Percentiles rank a stretch among this genome's conserved stretches.
Conservation (phyloP, 2,329 filamentous ascomycete genomes). For the Hymenoscyphus scutula region DNA sequence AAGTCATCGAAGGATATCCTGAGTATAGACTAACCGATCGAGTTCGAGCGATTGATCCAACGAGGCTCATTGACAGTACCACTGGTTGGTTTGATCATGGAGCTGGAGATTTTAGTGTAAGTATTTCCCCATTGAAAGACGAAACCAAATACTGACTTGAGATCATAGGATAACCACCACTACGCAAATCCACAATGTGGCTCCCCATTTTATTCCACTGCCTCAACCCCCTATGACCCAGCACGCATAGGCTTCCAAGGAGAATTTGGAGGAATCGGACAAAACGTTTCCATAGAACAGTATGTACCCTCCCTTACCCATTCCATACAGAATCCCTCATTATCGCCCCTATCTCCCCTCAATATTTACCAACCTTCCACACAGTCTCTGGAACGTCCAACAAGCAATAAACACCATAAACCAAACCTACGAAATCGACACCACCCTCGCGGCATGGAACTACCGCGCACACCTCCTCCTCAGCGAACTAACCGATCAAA, state of each 20-base stretch:
- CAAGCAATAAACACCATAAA: constrained; percentile 58
- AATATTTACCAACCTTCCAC: too few species aligned
- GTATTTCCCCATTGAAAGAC: background rate
- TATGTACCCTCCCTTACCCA: too few species aligned
- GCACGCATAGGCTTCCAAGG: constrained; percentile 65
- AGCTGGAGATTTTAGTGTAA: constrained; percentile 58
- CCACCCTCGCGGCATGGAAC: constrained; percentile 56
- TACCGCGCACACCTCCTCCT: constrained; percentile 58
- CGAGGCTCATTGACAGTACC: constrained; percentile 60
- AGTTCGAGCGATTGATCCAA: constrained; percentile 58
- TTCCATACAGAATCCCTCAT: too few species aligned
- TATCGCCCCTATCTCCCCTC: too few species aligned
- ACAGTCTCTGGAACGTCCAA: constrained; percentile 64
- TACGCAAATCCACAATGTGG: constrained; percentile 71
- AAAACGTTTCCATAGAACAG: constrained; percentile 54
- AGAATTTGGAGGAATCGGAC: constrained; percentile 68
- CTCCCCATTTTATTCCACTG: constrained; percentile 62
- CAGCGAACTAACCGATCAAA: constrained; percentile 46
- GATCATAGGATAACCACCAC: constrained; percentile 63
- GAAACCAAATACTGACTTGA: too few species aligned
- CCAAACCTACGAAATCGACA: constrained; percentile 65
- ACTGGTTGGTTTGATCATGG: constrained; percentile 69
- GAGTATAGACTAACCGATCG: constrained; percentile 56
- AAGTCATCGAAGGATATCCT: constrained; percentile 49
- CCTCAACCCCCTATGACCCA: constrained; percentile 54